These are phyloP conservation scores for Apiospora pterosperma DNA, from an alignment of 2,329 filamentous ascomycete genomes.

Conservation along the genomic window DNA sequence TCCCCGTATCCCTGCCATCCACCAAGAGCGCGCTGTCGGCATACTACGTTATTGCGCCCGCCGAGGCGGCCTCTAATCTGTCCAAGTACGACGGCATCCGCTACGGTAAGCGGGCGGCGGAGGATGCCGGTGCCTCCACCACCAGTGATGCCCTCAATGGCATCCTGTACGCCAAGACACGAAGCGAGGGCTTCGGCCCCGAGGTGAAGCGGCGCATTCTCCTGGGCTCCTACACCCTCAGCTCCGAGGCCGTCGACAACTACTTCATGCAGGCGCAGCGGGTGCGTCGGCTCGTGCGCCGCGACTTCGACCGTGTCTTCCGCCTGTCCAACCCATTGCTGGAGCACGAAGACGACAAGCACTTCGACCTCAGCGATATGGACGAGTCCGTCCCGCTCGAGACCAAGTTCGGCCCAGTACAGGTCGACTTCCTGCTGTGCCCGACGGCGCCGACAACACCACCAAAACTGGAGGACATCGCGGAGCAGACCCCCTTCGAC, in stretches of 20 bases:
- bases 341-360: constrained; percentile 21
- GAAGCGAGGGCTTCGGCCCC: constrained; percentile 71
- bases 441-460: constrained; percentile 81
- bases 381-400: constrained; percentile 47
- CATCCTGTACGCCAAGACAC: constrained; percentile 73
- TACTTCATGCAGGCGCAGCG: constrained; percentile 95
- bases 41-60: constrained; percentile 93
- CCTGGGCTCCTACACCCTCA: constrained; percentile 85
- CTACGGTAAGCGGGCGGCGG: constrained; percentile 61
- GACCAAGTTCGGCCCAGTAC: constrained; percentile 54
- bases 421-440: constrained; percentile 82
- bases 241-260: constrained; percentile 88
- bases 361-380: constrained; percentile 60
- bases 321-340: constrained; percentile 62
- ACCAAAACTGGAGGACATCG: constrained; percentile 59
- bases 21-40: constrained; percentile 84
- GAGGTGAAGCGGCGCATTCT: constrained; percentile 87
- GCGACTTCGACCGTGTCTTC: constrained; percentile 84
- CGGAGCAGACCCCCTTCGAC: constrained; percentile 58
- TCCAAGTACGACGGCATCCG: constrained; percentile 97
- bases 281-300: constrained; percentile 76
- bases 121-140: too few relatives aligned
- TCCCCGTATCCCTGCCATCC: constrained; percentile 75
- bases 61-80: constrained; percentile 92
- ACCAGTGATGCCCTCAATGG: constrained; percentile 51